Conservation (phyloP, 1,284 basidiomycete species). For the Austropuccinia psidii region DNA sequence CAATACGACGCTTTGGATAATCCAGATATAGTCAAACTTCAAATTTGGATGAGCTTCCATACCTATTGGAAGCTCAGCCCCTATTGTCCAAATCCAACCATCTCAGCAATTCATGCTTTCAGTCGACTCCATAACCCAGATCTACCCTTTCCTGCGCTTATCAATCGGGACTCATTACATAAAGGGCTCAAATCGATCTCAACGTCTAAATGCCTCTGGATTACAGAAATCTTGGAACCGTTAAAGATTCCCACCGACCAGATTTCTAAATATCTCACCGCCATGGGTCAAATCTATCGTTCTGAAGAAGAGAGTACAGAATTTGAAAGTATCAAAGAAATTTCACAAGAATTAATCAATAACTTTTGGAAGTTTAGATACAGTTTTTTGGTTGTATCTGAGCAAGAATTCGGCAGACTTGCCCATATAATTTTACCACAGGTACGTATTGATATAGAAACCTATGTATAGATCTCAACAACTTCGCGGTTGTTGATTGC, state of each 20-base stretch:
- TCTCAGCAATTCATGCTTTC: background rate
- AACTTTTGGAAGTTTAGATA: conserved; percentile 7
- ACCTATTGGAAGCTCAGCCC: conserved; percentile 5
- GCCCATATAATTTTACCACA: too few species aligned
- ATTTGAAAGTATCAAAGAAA: background rate
- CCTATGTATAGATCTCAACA: too few species aligned
- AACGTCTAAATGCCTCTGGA: background rate
- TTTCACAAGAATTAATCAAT: background rate
- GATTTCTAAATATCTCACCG: background rate
- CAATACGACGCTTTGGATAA: background rate
- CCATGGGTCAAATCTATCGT: background rate
- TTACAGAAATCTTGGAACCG: background rate
- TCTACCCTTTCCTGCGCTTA: background rate
- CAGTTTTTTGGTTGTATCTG: background rate
- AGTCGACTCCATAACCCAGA: conserved; percentile 12
- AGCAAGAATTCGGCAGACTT: too few species aligned
- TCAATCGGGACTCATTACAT: background rate
- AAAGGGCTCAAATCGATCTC: background rate
- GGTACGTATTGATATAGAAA: too few species aligned
- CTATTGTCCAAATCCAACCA: background rate
- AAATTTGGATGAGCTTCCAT: conserved; percentile 1
- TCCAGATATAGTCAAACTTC: background rate
- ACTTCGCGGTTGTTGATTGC: too few species aligned
- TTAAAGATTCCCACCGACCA: background rate
- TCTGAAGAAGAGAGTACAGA: background rate